A percentile compares a stretch with the other conserved stretches of the same genome.
phyloP scores from a whole-genome alignment of 2,329 filamentous ascomycete species.

The Tolypocladium endophyticum region DNA sequence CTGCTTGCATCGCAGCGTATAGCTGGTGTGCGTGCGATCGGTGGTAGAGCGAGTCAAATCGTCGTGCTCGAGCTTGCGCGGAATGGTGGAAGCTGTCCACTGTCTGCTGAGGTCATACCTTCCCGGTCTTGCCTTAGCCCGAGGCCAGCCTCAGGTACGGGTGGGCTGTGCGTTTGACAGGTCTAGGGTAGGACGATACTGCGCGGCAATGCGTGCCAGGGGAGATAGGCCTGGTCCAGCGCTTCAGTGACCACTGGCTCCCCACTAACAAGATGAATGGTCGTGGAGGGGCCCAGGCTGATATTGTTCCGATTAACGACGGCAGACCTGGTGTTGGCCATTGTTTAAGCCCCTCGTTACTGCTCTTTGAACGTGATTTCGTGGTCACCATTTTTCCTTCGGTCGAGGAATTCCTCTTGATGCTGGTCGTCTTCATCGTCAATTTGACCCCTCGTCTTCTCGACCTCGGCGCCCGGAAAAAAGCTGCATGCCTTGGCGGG shows the following conservation, averaged over 20 bases:
- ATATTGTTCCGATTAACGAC: background rate
- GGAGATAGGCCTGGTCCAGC: background rate
- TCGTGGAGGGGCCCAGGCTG: background rate
- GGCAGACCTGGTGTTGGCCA: background rate
- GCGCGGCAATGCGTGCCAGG: background rate
- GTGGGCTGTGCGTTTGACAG: no score
- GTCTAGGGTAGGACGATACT: background rate
- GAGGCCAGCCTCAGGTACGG: background rate
- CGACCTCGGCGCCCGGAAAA: background rate
- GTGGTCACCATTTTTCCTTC: background rate
- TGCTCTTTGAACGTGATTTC: background rate
- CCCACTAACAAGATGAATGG: background rate
- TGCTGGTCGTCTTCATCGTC: no score
- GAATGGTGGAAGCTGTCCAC: background rate
- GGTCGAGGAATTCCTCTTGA: background rate
- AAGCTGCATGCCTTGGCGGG: background rate
- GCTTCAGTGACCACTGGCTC: background rate
- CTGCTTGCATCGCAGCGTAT: background rate
- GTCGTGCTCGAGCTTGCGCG: background rate
- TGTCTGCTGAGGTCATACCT: conserved; percentile 1
- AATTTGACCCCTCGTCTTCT: background rate
- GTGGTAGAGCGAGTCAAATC: background rate
- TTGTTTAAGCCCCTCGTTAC: background rate
- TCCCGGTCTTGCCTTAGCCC: no score
- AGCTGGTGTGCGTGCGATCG: background rate